phyloP scores from a whole-genome alignment of 495 filamentous ascomycete genomes.

The Penicillium simplicissimum region DNA sequence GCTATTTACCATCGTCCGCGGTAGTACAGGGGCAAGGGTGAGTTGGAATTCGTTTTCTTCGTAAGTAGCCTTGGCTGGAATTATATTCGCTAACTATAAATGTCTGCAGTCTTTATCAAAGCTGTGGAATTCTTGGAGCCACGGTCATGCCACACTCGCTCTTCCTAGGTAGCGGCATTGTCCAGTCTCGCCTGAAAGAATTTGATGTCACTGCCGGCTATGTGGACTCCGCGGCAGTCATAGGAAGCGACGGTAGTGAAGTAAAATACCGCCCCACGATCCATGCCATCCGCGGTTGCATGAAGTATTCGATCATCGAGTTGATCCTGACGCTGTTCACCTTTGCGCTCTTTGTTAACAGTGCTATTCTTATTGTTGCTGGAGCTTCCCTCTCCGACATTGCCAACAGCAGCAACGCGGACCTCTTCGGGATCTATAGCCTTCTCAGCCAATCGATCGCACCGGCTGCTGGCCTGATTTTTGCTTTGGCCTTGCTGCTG shows the following conservation, averaged over 20 bases:
- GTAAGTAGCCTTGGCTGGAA: background rate
- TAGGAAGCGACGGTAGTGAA: slow-evolving; percentile 50
- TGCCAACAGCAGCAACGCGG: slow-evolving; percentile 59
- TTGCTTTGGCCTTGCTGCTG: slow-evolving; percentile 73
- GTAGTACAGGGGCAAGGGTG: slow-evolving; percentile 68
- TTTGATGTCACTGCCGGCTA: slow-evolving; percentile 67
- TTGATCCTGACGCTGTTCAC: slow-evolving; percentile 76
- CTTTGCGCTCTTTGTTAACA: slow-evolving; percentile 91
- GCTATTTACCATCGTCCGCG: slow-evolving; percentile 77
- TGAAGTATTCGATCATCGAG: slow-evolving; percentile 79
- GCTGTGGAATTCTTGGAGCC: slow-evolving; percentile 88
- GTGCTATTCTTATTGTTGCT: slow-evolving; percentile 84
- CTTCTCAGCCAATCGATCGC: slow-evolving; percentile 69
- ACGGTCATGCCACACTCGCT: slow-evolving; percentile 95
- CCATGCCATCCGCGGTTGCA: slow-evolving; percentile 71
- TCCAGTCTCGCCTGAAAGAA: slow-evolving; percentile 77
- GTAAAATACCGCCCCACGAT: slow-evolving; percentile 74
- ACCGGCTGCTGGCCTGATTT: slow-evolving; percentile 71
- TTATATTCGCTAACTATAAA: too few species aligned
- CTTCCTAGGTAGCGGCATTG: slow-evolving; percentile 83
- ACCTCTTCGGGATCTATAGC: slow-evolving; percentile 79
- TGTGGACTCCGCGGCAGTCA: slow-evolving; percentile 41
- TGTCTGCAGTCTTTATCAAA: slow-evolving; percentile 70
- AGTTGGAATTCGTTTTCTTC: slow-evolving; percentile 16
- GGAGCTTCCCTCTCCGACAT: slow-evolving; percentile 71